phyloP scores from a whole-genome alignment of 345 rosid species.

The Raphanus sativus region DNA sequence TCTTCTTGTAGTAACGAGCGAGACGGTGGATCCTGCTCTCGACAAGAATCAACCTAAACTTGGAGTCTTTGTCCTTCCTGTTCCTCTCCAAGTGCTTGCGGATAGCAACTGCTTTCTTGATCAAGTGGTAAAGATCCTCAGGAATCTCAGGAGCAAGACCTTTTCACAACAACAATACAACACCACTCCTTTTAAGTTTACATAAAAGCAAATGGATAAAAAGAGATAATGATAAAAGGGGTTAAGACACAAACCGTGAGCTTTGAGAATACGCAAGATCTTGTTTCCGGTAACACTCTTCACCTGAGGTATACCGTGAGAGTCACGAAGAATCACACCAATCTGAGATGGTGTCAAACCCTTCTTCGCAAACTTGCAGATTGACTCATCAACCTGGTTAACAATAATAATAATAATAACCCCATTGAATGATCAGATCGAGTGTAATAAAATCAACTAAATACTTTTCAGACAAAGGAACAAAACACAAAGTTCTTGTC shows the following conservation, averaged over 20 bases:
- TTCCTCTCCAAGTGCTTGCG: constrained; percentile 13
- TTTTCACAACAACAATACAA: neutral
- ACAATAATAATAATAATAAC: neutral
- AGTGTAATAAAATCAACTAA: neutral
- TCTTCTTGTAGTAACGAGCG: constrained; percentile 90
- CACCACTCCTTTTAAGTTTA: neutral
- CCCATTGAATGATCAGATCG: neutral
- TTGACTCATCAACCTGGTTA: constrained; percentile 56
- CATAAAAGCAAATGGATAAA: too few species aligned
- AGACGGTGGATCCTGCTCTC: constrained; percentile 40
- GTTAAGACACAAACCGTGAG: constrained; percentile 41
- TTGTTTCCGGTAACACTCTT: constrained; percentile 64
- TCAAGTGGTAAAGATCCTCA: constrained; percentile 74
- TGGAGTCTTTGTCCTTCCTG: constrained; percentile 8
- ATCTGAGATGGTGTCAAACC: constrained; percentile 71
- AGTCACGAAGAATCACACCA: constrained; percentile 71
- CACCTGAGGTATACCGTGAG: constrained; percentile 70
- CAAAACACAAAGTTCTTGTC: neutral
- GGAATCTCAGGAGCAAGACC: constrained; percentile 90
- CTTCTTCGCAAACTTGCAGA: constrained; percentile 70
- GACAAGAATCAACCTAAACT: constrained; percentile 6
- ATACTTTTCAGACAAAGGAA: neutral
- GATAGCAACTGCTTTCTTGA: constrained; percentile 10
- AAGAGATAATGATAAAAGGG: neutral
- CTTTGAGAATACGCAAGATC: constrained; percentile 63